Evolutionary conservation across 2,329 filamentous ascomycete genomes (phyloP).

Genomic region (Fusarium marasasianum): DNA sequence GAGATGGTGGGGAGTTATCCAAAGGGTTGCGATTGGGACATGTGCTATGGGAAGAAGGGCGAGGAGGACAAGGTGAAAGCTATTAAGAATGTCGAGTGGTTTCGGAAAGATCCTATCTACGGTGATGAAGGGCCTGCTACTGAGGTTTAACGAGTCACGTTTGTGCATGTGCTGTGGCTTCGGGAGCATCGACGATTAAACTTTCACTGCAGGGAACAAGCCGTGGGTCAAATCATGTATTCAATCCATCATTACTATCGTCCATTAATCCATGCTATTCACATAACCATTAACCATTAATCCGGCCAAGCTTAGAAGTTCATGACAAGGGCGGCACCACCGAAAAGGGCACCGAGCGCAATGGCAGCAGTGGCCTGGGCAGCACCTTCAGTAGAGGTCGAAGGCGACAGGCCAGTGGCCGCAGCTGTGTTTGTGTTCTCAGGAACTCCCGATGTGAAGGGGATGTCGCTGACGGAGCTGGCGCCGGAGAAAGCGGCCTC

Average conservation of each 20-base stretch:
- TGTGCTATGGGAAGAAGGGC: constrained; percentile 72
- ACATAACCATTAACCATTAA: neutral
- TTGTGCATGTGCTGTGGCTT: neutral
- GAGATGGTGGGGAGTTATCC: constrained; percentile 76
- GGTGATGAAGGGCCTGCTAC: constrained; percentile 18
- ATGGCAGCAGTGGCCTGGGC: constrained; percentile 39
- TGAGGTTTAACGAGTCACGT: neutral
- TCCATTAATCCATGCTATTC: neutral
- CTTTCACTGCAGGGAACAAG: neutral
- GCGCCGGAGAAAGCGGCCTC: constrained; percentile 63
- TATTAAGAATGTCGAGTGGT: constrained; percentile 20
- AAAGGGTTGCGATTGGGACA: constrained; percentile 68
- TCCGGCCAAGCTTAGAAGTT: constrained; percentile 14
- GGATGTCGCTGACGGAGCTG: constrained; percentile 55
- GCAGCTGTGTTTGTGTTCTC: constrained; percentile 6
- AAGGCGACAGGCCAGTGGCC: constrained; percentile 28
- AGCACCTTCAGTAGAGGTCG: constrained; percentile 30
- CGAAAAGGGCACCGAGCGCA: constrained; percentile 38
- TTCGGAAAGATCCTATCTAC: constrained; percentile 32
- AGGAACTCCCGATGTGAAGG: constrained; percentile 64
- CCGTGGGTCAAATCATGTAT: neutral
- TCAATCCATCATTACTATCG: neutral
- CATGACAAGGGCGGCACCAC: constrained; percentile 36
- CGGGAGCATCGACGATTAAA: neutral
- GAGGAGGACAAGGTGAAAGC: constrained; percentile 43